Conservation (phyloP, 768 basidiomycete genomes). For the Phylloporus arenicola region DNA sequence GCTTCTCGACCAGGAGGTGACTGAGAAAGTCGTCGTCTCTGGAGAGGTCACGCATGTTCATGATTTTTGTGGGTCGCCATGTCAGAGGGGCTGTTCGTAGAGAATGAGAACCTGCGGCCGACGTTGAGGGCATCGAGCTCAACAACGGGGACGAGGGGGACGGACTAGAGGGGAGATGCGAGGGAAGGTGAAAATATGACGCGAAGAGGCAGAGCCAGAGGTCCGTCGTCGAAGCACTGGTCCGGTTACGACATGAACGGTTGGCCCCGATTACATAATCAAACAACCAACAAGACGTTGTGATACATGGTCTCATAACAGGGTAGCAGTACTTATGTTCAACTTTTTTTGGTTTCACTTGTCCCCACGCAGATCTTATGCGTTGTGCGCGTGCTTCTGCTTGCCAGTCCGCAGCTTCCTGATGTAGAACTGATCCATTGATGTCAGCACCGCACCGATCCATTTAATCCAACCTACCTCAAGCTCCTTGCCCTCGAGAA, state of each 20-base stretch:
- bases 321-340: not conserved
- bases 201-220: constrained; percentile 29
- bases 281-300: constrained; percentile 1
- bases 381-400: constrained; percentile 80
- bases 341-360: constrained; percentile 1
- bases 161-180: constrained; percentile 12
- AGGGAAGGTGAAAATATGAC: constrained; percentile 21
- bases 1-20: constrained; percentile 83
- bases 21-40: constrained; percentile 89
- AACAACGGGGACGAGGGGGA: constrained; percentile 20
- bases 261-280: constrained; percentile 21
- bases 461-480: constrained; percentile 52
- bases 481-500: constrained; percentile 97
- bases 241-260: constrained; percentile 29
- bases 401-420: constrained; percentile 91
- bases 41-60: constrained; percentile 87
- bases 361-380: constrained; percentile 22
- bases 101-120: constrained; percentile 22
- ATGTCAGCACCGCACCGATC: constrained; percentile 18
- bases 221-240: constrained; percentile 19
- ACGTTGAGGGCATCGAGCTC: constrained; percentile 31
- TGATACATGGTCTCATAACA: constrained; percentile 1
- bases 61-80: constrained; percentile 84
- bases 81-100: constrained; percentile 29
- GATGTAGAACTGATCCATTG: constrained; percentile 72